Conservation (phyloP, 495 filamentous ascomycete species). For the Podospora pseudopauciseta region DNA sequence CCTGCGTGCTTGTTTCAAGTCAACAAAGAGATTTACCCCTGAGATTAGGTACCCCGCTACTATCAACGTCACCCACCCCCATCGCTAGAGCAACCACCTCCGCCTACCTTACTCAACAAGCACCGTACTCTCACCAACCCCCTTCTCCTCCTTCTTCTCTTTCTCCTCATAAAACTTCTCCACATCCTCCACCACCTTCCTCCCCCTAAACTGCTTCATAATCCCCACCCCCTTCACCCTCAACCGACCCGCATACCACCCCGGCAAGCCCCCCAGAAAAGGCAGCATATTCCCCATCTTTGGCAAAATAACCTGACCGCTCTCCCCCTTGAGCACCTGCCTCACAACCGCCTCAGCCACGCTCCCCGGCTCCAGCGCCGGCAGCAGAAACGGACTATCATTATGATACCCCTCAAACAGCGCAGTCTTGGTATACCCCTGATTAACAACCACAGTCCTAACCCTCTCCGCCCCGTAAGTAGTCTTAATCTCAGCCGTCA, state of each 20-base stretch:
- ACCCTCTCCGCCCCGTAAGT: slow-evolving; percentile 61
- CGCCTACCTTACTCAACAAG: slow-evolving; percentile 24
- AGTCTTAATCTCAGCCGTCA: slow-evolving; percentile 58
- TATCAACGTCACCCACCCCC: not conserved
- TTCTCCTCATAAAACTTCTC: slow-evolving; percentile 39
- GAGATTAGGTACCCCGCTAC: not conserved
- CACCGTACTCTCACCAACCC: slow-evolving; percentile 32
- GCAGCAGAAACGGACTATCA: slow-evolving; percentile 50
- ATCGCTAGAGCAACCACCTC: slow-evolving; percentile 1
- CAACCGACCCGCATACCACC: slow-evolving; percentile 44
- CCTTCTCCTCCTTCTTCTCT: slow-evolving; percentile 21
- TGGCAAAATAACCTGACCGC: slow-evolving; percentile 57
- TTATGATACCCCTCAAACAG: slow-evolving; percentile 59
- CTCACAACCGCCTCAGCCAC: slow-evolving; percentile 61
- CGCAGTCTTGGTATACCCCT: slow-evolving; percentile 58
- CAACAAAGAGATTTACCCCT: not conserved
- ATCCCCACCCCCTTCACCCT: slow-evolving; percentile 34
- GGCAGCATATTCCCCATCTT: slow-evolving; percentile 35
- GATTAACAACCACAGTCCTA: slow-evolving; percentile 62
- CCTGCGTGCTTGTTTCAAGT: not conserved
- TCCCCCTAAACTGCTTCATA: slow-evolving; percentile 45
- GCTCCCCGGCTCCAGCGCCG: slow-evolving; percentile 56
- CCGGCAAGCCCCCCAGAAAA: slow-evolving; percentile 38
- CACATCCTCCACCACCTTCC: slow-evolving; percentile 48
- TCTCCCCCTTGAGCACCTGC: slow-evolving; percentile 55